A percentile compares a stretch with the other conserved stretches of the same genome.
Evolutionary conservation across 441 rosid species (phyloP).

Genomic region (Cnidoscolus chayamansa): DNA sequence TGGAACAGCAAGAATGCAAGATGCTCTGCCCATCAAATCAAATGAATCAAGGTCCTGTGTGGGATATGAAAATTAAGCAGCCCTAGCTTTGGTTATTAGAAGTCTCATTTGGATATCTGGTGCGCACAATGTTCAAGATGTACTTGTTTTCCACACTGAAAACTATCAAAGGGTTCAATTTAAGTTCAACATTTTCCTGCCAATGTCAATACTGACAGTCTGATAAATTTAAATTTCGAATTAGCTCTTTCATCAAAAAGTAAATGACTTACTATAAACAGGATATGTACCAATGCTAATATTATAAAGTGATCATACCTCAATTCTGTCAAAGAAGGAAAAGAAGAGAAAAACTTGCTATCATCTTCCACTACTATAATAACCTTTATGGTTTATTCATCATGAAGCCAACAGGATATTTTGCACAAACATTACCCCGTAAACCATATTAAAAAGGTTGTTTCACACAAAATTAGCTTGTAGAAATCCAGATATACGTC

Average conservation of each 20-base stretch:
- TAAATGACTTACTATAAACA: background rate
- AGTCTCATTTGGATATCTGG: background rate
- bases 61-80: background rate
- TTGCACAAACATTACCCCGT: too few relatives aligned
- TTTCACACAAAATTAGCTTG: too few relatives aligned
- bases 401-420: too few relatives aligned
- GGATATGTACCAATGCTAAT: background rate
- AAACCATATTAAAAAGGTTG: too few relatives aligned
- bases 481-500: too few relatives aligned
- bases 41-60: background rate
- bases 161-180: background rate
- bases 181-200: background rate
- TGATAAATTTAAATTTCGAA: background rate
- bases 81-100: background rate
- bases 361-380: background rate
- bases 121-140: background rate
- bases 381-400: too few relatives aligned
- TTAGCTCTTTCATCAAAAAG: background rate
- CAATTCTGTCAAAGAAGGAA: background rate
- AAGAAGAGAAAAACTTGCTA: background rate
- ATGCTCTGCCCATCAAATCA: background rate
- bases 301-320: background rate
- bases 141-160: background rate
- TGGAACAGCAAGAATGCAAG: constrained; percentile 1
- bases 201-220: background rate